A percentile compares a stretch with the other conserved stretches of the same genome.
phyloP scores from a whole-genome alignment of 2,329 filamentous ascomycete genomes.

The Plenodomus lindquistii region DNA sequence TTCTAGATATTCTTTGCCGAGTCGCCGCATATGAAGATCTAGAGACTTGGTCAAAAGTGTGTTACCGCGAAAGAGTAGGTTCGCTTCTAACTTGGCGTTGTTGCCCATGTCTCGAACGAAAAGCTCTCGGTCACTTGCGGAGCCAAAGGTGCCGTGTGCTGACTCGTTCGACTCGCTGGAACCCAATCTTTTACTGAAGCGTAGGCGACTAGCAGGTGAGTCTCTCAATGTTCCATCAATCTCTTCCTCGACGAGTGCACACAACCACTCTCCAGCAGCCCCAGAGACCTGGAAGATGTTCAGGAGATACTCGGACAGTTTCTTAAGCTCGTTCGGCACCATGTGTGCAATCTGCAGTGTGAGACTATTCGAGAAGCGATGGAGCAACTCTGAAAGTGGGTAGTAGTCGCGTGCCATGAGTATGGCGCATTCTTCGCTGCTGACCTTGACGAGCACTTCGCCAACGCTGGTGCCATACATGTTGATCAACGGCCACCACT shows the following conservation, averaged over 20 bases:
- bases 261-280: slow-evolving; percentile 83
- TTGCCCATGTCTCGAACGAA: slow-evolving; percentile 78
- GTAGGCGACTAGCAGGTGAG: slow-evolving; percentile 66
- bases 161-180: slow-evolving; percentile 69
- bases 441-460: slow-evolving; percentile 80
- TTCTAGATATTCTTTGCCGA: slow-evolving; percentile 91
- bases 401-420: slow-evolving; percentile 85
- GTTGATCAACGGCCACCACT: slow-evolving; percentile 82
- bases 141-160: slow-evolving; percentile 43
- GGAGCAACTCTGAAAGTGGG: slow-evolving; percentile 78
- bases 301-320: slow-evolving; percentile 81
- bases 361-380: slow-evolving; percentile 80
- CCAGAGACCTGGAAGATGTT: slow-evolving; percentile 96
- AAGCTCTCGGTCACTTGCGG: slow-evolving; percentile 66
- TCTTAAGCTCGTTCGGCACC: slow-evolving; percentile 75
- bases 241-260: slow-evolving; percentile 91
- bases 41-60: slow-evolving; percentile 90
- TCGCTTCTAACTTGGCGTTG: slow-evolving; percentile 82
- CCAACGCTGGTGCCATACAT: slow-evolving; percentile 76
- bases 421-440: slow-evolving; percentile 87
- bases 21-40: slow-evolving; percentile 91
- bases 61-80: slow-evolving; percentile 92
- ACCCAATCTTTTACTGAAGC: slow-evolving; percentile 71
- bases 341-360: slow-evolving; percentile 83
- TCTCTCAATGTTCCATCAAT: slow-evolving; percentile 92